Evolutionary conservation across 2,329 filamentous ascomycete species (phyloP), one percentile per base, ranked within the genome.

Genomic region (Domatiomyces globalis): DNA sequence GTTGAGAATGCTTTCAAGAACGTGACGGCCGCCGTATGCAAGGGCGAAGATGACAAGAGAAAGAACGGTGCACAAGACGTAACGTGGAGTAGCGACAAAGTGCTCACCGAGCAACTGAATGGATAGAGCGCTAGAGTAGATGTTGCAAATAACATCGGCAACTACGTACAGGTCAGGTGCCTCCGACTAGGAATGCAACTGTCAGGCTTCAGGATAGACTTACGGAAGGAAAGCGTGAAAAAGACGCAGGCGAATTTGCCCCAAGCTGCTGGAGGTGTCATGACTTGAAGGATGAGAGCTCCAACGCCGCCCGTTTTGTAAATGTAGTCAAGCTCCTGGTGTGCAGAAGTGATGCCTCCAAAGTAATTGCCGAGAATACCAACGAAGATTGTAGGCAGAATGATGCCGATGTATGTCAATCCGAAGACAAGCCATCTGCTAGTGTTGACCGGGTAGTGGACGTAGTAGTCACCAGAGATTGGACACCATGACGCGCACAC

Each of bases 401-500:
- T 49, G 48, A 63, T 56, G 19, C 61, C 61, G 17, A 57, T 54
- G 2, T 57, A 59, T 8, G 59, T 62, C 36, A 58, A 51, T 33
- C 59, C 43, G 53, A 61, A 62, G 6, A 62, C 49, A 50, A 60
- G 61, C 46, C 60, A 54, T 25, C 54, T 55, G 8, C 49, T 55
- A 10, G 53, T 57, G 29, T 60, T 54, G 46, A 53, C 48, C 9
- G 60, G 61, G 36, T 62, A 63, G 29, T 63, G 57, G 10, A 62
- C 55, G 44, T 62, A 62, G 39, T 58, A 63, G 45, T 63, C 60
- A 27, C 51, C 54, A 8, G 56, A 58, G 43, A 63, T 60, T 1
- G 61, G 54, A 45, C 55, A 56, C 61, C 61, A 63, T 5, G 57
- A 60, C 1, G 55, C 58, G 18, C 56, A 58, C 5, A 54, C 58